Evolutionary conservation across 768 basidiomycete genomes (phyloP), one percentile per base, ranked within the genome.

Genomic region (Cystobasidium tubakii): DNA sequence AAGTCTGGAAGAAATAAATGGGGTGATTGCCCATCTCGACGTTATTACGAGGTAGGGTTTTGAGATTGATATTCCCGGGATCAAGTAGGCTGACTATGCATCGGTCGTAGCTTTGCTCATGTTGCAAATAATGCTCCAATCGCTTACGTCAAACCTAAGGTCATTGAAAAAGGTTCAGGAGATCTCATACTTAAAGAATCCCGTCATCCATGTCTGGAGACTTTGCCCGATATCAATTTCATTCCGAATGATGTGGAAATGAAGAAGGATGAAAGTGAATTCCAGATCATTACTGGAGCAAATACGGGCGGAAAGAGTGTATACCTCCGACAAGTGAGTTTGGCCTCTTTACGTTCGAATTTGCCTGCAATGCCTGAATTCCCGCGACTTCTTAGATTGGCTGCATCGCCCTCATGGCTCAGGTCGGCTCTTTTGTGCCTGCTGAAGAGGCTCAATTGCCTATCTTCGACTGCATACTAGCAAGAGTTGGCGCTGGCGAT

Each of bases 261-360:
- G 91, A 86, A 77, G 55, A 71, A 78, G n/a, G 78, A 77, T 75
- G 33, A 44, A 39, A 44, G 31, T 77, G 95, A 97, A 81, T 94
- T 99, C 82, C 89, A 91, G 75, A 94, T 98, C 69, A 94, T 98
- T 77, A 97, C 95, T 25, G 96, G 96, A 4, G 96, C 96, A 0
- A 99, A 99, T 81, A 97, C 97, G 90, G 96, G 96, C 66, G 96
- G 96, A 74, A 99, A 99, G 82, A 92, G 90, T 62, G 97, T 95
- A 0, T 97, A 94, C 78, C 95, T 98, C 77, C 89, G 92, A 57
- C 90, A 93, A 83, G 90, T 89, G 65, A 57, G 77, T 67, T 27
- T 6, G 55, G 25, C 10, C 7, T 6, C 23, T 23, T 23, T 55
- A 10, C 54, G 50, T 62, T 42, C 53, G 7, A 6, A n/a, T n/a